Conservation (phyloP, 805 yeast genomes). For the Zygosaccharomyces pseudorouxii region DNA sequence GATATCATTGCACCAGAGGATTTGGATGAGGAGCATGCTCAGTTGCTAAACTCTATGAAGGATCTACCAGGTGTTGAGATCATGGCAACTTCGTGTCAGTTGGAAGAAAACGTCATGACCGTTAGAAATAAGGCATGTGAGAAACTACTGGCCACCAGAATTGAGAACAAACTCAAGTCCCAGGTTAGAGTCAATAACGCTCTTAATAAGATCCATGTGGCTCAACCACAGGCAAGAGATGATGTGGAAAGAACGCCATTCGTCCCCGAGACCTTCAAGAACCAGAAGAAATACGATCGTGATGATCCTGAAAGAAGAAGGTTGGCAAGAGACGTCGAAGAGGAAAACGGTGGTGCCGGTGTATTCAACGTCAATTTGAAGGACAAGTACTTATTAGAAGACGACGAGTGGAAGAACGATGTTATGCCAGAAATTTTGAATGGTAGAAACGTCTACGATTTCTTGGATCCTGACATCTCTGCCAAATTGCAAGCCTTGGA, state of each 20-base stretch:
- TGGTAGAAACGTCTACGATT: conserved; percentile 96
- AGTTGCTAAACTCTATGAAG: conserved; percentile 58
- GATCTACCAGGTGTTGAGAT: conserved; percentile 81
- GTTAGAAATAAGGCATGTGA: conserved; percentile 98
- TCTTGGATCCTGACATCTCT: conserved; percentile 92
- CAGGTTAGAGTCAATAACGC: conserved; percentile 84
- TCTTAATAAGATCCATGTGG: conserved; percentile 91
- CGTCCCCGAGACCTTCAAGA: conserved; percentile 73
- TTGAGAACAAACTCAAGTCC: conserved; percentile 94
- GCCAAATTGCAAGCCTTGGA: conserved; percentile 91
- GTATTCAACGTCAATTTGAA: conserved; percentile 90
- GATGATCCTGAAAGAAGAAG: conserved; percentile 77
- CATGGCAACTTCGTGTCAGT: conserved; percentile 88
- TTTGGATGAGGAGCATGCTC: conserved; percentile 69
- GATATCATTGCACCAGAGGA: conserved; percentile 87
- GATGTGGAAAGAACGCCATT: conserved; percentile 71
- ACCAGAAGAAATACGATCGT: conserved; percentile 61
- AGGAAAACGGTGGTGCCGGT: conserved; percentile 98
- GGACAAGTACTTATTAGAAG: conserved; percentile 86
- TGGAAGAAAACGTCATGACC: conserved; percentile 91
- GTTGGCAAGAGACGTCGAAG: conserved; percentile 85
- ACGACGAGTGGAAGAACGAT: conserved; percentile 97
- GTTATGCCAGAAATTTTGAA: conserved; percentile 94
- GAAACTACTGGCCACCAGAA: conserved; percentile 88
- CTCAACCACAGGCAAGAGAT: conserved; percentile 86